These are phyloP conservation scores for Penicillium salamii DNA, from an alignment of 495 filamentous ascomycete species.

Conservation along the genomic window DNA sequence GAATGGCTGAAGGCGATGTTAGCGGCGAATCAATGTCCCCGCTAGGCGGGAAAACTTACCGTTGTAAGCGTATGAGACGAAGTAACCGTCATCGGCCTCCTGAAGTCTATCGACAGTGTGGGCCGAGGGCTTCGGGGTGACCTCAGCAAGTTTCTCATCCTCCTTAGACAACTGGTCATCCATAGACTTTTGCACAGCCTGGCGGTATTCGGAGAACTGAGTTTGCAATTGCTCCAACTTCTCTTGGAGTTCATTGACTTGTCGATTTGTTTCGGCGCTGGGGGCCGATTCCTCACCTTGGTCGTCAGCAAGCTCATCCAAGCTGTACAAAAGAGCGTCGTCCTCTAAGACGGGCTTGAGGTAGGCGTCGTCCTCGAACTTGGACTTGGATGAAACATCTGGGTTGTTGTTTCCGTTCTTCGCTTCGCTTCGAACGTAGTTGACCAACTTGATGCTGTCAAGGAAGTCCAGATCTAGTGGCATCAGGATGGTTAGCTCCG, in stretches of 20 bases:
- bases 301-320: constrained; percentile 68
- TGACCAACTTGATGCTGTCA: constrained; percentile 78
- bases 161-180: constrained; percentile 63
- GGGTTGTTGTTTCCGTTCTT: constrained; percentile 50
- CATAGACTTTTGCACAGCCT: constrained; percentile 66
- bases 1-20: constrained; percentile 59
- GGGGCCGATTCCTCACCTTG: constrained; percentile 21
- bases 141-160: constrained; percentile 34
- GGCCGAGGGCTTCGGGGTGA: constrained; percentile 14
- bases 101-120: constrained; percentile 21
- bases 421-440: constrained; percentile 65
- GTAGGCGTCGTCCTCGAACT: constrained; percentile 71
- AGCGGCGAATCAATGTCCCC: constrained; percentile 10
- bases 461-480: constrained; percentile 72
- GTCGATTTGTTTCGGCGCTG: constrained; percentile 44
- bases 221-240: constrained; percentile 59
- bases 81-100: constrained; percentile 63
- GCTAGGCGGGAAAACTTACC: constrained; percentile 37
- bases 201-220: constrained; percentile 70
- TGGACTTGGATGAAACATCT: constrained; percentile 51
- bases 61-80: constrained; percentile 77
- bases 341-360: constrained; percentile 86
- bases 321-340: constrained; percentile 77
- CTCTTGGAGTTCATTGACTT: constrained; percentile 66
- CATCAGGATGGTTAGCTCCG: constrained; percentile 15